Evolutionary conservation across 345 rosid species (phyloP).

Genomic region (Ailanthus altissimus): DNA sequence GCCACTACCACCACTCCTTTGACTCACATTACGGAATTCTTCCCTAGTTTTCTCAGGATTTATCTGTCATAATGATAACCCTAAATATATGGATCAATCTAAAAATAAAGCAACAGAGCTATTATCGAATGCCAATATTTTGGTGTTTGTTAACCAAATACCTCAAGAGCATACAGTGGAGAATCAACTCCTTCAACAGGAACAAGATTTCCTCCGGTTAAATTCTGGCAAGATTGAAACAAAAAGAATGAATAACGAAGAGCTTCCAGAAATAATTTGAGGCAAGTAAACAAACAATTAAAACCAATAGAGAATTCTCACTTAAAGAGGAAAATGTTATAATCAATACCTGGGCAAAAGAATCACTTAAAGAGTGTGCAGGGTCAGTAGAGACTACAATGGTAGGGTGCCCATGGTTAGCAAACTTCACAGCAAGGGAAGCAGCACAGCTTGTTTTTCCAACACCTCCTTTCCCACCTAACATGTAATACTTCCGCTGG

Average conservation of each 20-base stretch:
- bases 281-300: background rate
- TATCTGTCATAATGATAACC: conserved; percentile 41
- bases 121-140: background rate
- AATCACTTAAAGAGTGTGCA: conserved; percentile 85
- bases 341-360: conserved; percentile 58
- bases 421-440: conserved; percentile 83
- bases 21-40: conserved; percentile 48
- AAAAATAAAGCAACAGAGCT: conserved; percentile 11
- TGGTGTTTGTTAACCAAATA: conserved; percentile 24
- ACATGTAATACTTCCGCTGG: conserved; percentile 59
- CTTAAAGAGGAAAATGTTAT: background rate
- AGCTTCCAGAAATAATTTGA: background rate
- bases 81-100: conserved; percentile 23
- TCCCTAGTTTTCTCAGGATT: conserved; percentile 65
- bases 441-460: conserved; percentile 93
- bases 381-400: conserved; percentile 86
- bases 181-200: conserved; percentile 72
- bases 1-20: conserved; percentile 39
- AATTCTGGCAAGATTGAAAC: conserved; percentile 45
- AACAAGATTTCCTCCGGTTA: conserved; percentile 65
- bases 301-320: conserved; percentile 1
- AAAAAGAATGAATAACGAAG: conserved; percentile 9
- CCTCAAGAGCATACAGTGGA: conserved; percentile 79
- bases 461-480: conserved; percentile 87
- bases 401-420: conserved; percentile 76